Evolutionary conservation across 768 basidiomycete genomes (phyloP), one percentile per base, ranked within the genome.

Genomic region (Boletus fagicola): DNA sequence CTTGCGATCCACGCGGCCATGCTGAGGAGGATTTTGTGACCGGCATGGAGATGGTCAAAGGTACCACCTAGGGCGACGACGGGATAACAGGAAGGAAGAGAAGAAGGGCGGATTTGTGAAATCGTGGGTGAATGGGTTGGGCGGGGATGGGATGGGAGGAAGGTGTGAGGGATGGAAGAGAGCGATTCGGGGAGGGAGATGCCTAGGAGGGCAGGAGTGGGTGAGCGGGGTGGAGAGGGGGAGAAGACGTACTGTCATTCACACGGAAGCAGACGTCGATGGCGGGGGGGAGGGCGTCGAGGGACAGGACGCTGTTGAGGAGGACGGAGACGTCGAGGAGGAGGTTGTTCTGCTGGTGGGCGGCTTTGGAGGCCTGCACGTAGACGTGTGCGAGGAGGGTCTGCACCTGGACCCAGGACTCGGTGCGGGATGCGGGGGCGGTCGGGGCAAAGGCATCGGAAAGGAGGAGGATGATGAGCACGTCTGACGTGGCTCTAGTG

Each of bases 21-120:
- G 66, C 92, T 91, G 12, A 99, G 82, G 30, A 99, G 83, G 58
- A 99, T 95, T 74, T 97, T 97, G 76, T 99, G 97, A 0, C 96
- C 97, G 4, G 94, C 85, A 68, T 99, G 97, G 16, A 99, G 83
- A 71, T 98, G 97, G 74, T 99, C 97, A 72, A 98, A 98, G 0
- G 97, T 98, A 0, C 97, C 97, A 7, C 97, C 96, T 9, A 98
- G 79, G 0, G 85, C 89, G n/a, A 88, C 83, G 51, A 93, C 90
- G 13, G 87, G 88, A 67, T 75, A 81, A 13, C 61, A 49, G 6
- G 75, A 60, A 1, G 60, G 50, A 20, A n/a, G 48, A 3, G 44
- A 56, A 30, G 47, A 56, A 30, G 48, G 38, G 28, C 8, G 38
- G 10, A 30, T 3, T 12, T 45, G 44, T 16, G 33, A 1, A 2